Conservation (phyloP, 305 asterid genomes). For the Nicotiana rustica region DNA sequence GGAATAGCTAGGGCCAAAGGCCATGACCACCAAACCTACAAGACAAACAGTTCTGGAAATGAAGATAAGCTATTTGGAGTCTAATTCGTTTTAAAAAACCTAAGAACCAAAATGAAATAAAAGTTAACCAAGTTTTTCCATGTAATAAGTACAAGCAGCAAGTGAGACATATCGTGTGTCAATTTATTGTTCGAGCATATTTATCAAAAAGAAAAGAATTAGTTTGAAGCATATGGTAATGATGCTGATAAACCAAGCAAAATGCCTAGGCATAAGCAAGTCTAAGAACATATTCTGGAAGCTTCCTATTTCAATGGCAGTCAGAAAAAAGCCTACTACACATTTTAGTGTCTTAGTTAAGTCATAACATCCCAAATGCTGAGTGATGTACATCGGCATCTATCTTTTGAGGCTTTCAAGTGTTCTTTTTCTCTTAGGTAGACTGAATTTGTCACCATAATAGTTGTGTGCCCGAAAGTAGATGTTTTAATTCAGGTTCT, state of each 20-base stretch:
- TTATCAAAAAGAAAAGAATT: not conserved
- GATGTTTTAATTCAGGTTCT: not conserved
- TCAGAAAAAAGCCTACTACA: not conserved
- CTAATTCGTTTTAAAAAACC: not conserved
- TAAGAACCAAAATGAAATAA: not conserved
- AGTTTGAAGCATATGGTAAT: not conserved
- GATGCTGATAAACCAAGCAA: not conserved
- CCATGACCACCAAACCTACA: constrained; percentile 78
- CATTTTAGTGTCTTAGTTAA: not conserved
- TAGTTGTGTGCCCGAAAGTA: not conserved
- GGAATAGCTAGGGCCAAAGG: constrained; percentile 98
- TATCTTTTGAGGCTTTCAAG: not conserved
- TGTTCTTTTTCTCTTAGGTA: not conserved
- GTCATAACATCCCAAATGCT: constrained; percentile 15
- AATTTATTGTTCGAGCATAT: constrained; percentile 7
- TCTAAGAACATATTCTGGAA: constrained; percentile 19
- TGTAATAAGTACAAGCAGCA: not conserved
- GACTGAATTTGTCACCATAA: constrained; percentile 21
- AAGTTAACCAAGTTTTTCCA: not conserved
- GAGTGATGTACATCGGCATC: not conserved
- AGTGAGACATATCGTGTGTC: constrained; percentile 1
- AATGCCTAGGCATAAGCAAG: not conserved
- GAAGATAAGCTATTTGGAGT: not conserved
- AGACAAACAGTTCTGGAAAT: constrained; percentile 34
- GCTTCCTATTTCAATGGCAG: constrained; percentile 29